Conservation (phyloP, 169 alveolate species). For the Eimeria nieschulzi region DNA sequence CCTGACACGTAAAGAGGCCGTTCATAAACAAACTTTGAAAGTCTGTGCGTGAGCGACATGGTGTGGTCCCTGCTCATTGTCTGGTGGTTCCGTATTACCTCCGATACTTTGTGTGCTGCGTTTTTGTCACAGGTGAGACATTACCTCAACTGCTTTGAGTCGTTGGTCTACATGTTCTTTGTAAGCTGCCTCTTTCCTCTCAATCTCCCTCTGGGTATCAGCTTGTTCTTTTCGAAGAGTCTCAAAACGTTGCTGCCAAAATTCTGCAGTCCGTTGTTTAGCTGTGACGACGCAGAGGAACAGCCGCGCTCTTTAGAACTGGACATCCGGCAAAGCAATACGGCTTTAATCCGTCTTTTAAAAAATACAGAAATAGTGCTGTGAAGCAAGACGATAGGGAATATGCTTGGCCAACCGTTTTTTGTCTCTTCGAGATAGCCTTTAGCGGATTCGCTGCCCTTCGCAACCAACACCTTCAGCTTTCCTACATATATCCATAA, state of each 20-base stretch:
- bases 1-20: no score
- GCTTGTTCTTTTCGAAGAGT: conserved; percentile 33
- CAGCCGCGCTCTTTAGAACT: not conserved
- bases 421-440: conserved; percentile 36
- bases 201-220: conserved; percentile 35
- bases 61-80: no score
- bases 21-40: no score
- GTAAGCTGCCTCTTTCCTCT: conserved; percentile 34
- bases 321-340: not conserved
- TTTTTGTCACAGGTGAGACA: not conserved
- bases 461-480: conserved; percentile 49
- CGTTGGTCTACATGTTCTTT: conserved; percentile 47
- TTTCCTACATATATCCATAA: conserved; percentile 2
- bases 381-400: not conserved
- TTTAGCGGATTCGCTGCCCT: conserved; percentile 63
- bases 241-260: conserved; percentile 49
- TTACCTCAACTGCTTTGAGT: conserved; percentile 48
- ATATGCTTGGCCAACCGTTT: conserved; percentile 15
- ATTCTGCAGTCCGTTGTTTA: not conserved
- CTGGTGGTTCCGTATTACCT: not conserved
- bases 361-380: not conserved
- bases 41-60: no score
- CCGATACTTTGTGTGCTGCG: not conserved
- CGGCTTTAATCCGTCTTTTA: not conserved
- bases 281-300: not conserved